Conservation (phyloP, 768 basidiomycete genomes). For the Clathrus columnatus region DNA sequence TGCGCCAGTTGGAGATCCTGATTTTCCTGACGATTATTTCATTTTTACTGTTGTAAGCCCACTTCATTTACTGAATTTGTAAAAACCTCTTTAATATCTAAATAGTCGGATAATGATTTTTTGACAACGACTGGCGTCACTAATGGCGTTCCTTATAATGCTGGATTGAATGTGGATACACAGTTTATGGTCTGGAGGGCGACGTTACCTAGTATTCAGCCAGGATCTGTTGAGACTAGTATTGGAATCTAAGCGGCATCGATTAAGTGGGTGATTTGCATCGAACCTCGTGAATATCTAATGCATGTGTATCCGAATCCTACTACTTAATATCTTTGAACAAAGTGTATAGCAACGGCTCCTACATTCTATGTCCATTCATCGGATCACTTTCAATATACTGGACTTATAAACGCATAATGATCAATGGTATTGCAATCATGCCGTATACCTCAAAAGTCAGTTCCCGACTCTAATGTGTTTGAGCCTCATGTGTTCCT, state of each 20-base stretch:
- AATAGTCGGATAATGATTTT: constrained; percentile 56
- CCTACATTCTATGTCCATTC: too few relatives aligned
- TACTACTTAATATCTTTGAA: too few relatives aligned
- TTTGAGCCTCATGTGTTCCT: too few relatives aligned
- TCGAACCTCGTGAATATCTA: too few relatives aligned
- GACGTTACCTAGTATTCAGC: constrained; percentile 35
- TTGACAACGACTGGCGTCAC: constrained; percentile 46
- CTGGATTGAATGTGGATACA: constrained; percentile 48
- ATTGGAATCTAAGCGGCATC: constrained; percentile 10
- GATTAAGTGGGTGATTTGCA: not conserved
- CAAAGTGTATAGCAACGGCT: too few relatives aligned
- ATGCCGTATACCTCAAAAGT: too few relatives aligned
- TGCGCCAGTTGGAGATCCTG: constrained; percentile 41
- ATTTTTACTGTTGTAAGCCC: constrained; percentile 49
- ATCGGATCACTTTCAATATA: too few relatives aligned
- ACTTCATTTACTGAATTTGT: not conserved
- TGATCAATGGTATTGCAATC: too few relatives aligned
- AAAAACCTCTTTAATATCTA: not conserved
- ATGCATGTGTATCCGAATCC: too few relatives aligned
- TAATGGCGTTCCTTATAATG: constrained; percentile 42
- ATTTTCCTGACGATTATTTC: constrained; percentile 57
- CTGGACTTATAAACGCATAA: too few relatives aligned
- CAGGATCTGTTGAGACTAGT: constrained; percentile 13
- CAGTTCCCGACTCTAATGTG: too few relatives aligned
- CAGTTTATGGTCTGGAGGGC: constrained; percentile 56